Percentiles rank a stretch among this genome's conserved stretches.
Conservation (phyloP, 176 grass and related monocot species). For the Leersia perrieri region DNA sequence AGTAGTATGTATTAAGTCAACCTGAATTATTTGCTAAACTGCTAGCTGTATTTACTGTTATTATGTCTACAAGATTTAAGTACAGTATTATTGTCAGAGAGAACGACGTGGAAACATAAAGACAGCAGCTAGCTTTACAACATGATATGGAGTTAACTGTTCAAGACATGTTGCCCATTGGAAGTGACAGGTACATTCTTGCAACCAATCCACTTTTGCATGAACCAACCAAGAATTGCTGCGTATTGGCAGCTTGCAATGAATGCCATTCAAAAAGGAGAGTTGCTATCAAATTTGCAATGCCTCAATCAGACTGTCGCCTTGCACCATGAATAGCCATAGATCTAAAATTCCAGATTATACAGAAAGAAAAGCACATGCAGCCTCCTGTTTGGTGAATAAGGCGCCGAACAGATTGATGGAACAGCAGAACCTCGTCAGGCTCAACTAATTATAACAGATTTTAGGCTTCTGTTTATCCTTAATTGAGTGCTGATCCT, state of each 20-base stretch:
- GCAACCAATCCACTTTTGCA: not conserved
- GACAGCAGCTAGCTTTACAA: not conserved
- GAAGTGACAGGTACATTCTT: not conserved
- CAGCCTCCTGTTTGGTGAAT: not conserved
- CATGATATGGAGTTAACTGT: not conserved
- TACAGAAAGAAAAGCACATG: not conserved
- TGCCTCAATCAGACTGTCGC: not conserved
- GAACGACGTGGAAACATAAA: not conserved
- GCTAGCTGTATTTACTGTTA: too few relatives aligned
- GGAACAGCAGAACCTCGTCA: not conserved
- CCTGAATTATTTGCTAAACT: too few relatives aligned
- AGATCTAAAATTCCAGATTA: not conserved
- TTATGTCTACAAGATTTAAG: not conserved
- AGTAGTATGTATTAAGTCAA: too few relatives aligned
- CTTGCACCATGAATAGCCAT: not conserved
- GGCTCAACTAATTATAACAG: not conserved
- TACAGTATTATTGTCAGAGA: not conserved
- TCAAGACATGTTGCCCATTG: too few relatives aligned
- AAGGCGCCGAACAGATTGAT: not conserved
- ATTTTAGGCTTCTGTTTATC: not conserved
- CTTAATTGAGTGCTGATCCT: not conserved
- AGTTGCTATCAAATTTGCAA: not conserved
- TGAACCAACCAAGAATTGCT: not conserved
- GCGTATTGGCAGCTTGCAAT: not conserved
- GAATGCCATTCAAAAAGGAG: not conserved